Base-by-base conservation (phyloP, 352 stramenopile species). In the Globisporangium carolinianum region DNA sequence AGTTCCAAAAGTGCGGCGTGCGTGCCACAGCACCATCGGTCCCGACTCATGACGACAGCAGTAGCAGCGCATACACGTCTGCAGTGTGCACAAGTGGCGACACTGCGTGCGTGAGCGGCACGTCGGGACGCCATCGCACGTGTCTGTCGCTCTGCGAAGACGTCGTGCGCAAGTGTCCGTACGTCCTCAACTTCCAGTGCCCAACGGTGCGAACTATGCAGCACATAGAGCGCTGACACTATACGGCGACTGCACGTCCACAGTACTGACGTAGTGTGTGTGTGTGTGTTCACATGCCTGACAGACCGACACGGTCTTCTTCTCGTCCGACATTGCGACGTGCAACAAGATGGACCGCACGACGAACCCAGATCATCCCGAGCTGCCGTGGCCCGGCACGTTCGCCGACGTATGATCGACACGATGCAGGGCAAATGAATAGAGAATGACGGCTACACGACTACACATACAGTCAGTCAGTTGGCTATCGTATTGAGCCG, bases 71-170 rank as follows among this genome's bases (percentile, higher is more conserved):
- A 14, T 62, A 43, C 42, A 11, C 47, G 56, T 4, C 60, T 39
- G 15, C 36, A 51, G 41, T 54, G 41, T 65, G 65, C 18, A 50
- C 55, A 10, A 37, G 50, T 8, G 46, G 47, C 38, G 42, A 55
- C 35, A 53, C 9, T 1, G 42, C 51, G 12, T 87, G 80, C 54
- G 53, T 69, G n/a, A 81, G 80, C 66, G 76, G 76, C 1, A 49
- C 51, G 1, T 74, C 68, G 0, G 79, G 73, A 6, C 74, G 77
- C 1, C 64, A 76, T 53, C 79, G 79, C 38, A 91, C 83, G 38
- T 92, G 84, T 38, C 63, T 91, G 12, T 94, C 84, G 37, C 68
- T 94, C 14, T 94, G 84, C 52, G 79, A 94, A 79, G 84, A 94
- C 47, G 82, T 94, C 32, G 79, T 94, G 45, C 72, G 82, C 32